A percentile compares a stretch with the other conserved stretches of the same genome.
Conservation (phyloP, 225 moss, liverwort and hornwort species). For the Thuidium tamariscinum region DNA sequence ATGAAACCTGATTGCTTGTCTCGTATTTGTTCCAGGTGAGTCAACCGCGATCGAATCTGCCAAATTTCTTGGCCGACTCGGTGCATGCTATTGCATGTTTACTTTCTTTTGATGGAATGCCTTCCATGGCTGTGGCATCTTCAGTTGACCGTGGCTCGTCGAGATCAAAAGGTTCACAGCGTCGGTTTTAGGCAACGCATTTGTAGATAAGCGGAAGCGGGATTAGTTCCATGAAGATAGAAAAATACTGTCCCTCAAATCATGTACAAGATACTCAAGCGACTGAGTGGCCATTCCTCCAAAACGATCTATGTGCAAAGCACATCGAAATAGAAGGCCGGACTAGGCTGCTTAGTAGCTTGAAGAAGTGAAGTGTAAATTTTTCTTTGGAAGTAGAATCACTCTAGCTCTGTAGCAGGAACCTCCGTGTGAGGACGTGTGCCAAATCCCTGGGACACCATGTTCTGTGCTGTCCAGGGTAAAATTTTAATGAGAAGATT, state of each 20-base stretch:
- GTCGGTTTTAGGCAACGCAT: neutral
- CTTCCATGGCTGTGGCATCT: constrained; percentile 25
- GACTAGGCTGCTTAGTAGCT: neutral
- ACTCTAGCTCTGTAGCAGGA: neutral
- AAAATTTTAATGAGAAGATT: neutral
- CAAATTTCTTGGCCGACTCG: constrained; percentile 59
- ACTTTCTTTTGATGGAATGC: constrained; percentile 69
- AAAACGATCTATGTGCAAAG: neutral
- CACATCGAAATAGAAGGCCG: neutral
- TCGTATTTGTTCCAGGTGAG: constrained; percentile 34
- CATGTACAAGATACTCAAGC: neutral
- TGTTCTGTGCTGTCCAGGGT: neutral
- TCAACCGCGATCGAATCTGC: constrained; percentile 52
- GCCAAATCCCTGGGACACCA: neutral
- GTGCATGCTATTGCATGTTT: constrained; percentile 81
- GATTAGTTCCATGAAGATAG: neutral
- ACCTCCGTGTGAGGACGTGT: neutral
- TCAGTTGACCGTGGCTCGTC: constrained; percentile 5
- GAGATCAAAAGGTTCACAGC: constrained; percentile 8
- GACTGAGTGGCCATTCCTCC: neutral
- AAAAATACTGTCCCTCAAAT: neutral
- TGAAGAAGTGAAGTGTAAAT: neutral
- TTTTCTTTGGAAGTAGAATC: neutral
- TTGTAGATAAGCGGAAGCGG: neutral
- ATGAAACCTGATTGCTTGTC: neutral